phyloP scores from a whole-genome alignment of 75 land plant species.

The Selaginella moellendorffii region DNA sequence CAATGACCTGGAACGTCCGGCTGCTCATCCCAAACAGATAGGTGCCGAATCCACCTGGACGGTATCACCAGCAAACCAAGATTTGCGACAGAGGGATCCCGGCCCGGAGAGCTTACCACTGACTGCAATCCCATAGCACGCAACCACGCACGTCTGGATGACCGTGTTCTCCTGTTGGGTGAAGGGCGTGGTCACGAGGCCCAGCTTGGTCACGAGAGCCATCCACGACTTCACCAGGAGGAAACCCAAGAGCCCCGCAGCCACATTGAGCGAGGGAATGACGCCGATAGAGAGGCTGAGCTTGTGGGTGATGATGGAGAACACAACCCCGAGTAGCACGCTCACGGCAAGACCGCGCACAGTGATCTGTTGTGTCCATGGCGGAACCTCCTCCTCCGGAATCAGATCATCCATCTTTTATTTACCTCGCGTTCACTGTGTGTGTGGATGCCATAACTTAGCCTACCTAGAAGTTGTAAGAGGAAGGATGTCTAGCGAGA shows the following conservation, averaged over 20 bases:
- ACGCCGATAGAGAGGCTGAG: constrained; percentile 52
- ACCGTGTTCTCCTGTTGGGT: constrained; percentile 27
- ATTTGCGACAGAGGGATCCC: no score
- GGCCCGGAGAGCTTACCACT: no score
- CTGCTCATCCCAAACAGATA: constrained; percentile 38
- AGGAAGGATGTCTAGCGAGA: no score
- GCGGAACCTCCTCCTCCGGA: constrained; percentile 13
- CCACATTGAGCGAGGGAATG: constrained; percentile 63
- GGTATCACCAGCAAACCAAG: neutral
- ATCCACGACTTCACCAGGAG: constrained; percentile 22
- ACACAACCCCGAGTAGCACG: constrained; percentile 30
- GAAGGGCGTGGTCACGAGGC: constrained; percentile 15
- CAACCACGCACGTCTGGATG: constrained; percentile 27
- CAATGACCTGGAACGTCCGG: constrained; percentile 37
- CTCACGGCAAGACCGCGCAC: constrained; percentile 24
- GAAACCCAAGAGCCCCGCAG: constrained; percentile 5
- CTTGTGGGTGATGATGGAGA: constrained; percentile 48
- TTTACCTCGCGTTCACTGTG: no score
- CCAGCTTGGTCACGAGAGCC: constrained; percentile 4
- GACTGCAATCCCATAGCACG: constrained; percentile 26
- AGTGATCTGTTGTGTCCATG: constrained; percentile 33
- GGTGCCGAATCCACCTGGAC: constrained; percentile 44
- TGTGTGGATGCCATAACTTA: no score
- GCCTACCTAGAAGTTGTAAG: no score
- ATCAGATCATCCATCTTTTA: constrained; percentile 23